These are phyloP conservation scores for Tulasnella sp. DNA, from an alignment of 768 basidiomycete species.

Conservation along the genomic window DNA sequence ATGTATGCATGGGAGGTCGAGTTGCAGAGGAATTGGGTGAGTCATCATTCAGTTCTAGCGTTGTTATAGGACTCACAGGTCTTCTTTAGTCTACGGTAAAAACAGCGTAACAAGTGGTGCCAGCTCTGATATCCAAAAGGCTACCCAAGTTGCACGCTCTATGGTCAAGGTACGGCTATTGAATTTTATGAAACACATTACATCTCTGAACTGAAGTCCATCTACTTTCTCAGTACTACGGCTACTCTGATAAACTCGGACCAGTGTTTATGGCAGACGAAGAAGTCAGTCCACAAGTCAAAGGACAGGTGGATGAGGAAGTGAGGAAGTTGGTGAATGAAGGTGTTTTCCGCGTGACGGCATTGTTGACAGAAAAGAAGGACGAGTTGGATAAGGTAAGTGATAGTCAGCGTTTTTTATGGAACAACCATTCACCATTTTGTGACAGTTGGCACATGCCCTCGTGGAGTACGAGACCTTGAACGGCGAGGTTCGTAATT, in stretches of 20 bases:
- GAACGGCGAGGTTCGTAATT: constrained; percentile 37
- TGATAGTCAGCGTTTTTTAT: constrained; percentile 15
- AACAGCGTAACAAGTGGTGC: constrained; percentile 88
- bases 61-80: constrained; percentile 4
- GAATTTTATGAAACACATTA: constrained; percentile 7
- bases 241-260: constrained; percentile 65
- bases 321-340: constrained; percentile 68
- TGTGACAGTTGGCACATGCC: constrained; percentile 65
- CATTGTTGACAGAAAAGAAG: constrained; percentile 50
- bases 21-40: constrained; percentile 84
- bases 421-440: not conserved
- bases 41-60: constrained; percentile 22
- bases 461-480: constrained; percentile 93
- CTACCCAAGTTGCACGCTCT: constrained; percentile 61
- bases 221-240: constrained; percentile 42
- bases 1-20: constrained; percentile 88
- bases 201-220: not conserved
- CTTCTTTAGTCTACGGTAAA: constrained; percentile 58
- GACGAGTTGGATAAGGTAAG: constrained; percentile 64
- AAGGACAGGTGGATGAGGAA: constrained; percentile 79
- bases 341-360: constrained; percentile 52
- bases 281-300: constrained; percentile 57
- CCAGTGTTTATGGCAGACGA: constrained; percentile 72
- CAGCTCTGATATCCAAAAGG: constrained; percentile 70
- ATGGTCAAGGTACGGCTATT: constrained; percentile 68